phyloP scores from a whole-genome alignment of 2,329 filamentous ascomycete species.

The Chrysosporium keratinophilum region DNA sequence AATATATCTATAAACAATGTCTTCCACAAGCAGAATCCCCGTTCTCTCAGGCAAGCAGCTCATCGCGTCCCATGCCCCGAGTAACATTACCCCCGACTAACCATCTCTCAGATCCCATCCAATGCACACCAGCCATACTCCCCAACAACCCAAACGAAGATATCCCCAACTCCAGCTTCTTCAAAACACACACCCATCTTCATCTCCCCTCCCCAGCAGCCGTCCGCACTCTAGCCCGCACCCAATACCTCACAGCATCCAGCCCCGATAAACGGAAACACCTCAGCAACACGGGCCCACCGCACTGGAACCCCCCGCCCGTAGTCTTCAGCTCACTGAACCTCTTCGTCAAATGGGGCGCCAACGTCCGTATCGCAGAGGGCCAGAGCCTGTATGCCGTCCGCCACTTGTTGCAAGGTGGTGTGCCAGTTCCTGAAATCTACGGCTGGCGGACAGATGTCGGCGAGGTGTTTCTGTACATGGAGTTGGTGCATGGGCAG shows the following conservation, averaged over 20 bases:
- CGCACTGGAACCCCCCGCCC: conserved; percentile 12
- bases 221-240: neutral
- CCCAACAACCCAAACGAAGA: too few species aligned
- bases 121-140: too few species aligned
- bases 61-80: too few species aligned
- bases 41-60: neutral
- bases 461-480: conserved; percentile 26
- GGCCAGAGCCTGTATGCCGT: conserved; percentile 26
- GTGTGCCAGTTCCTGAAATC: conserved; percentile 30
- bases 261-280: neutral
- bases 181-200: too few species aligned
- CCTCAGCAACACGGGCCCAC: neutral
- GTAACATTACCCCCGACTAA: too few species aligned
- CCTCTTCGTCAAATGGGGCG: conserved; percentile 29
- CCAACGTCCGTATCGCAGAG: conserved; percentile 21
- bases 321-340: conserved; percentile 23
- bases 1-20: conserved; percentile 8
- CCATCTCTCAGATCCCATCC: too few species aligned
- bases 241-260: neutral
- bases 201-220: conserved; percentile 3
- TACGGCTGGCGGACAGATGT: conserved; percentile 27
- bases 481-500: conserved; percentile 25
- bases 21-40: too few species aligned
- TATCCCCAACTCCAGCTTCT: too few species aligned
- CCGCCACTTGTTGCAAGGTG: conserved; percentile 15